These are phyloP conservation scores for Pyrenula aspistea DNA, from an alignment of 495 filamentous ascomycete species.

Conservation along the genomic window DNA sequence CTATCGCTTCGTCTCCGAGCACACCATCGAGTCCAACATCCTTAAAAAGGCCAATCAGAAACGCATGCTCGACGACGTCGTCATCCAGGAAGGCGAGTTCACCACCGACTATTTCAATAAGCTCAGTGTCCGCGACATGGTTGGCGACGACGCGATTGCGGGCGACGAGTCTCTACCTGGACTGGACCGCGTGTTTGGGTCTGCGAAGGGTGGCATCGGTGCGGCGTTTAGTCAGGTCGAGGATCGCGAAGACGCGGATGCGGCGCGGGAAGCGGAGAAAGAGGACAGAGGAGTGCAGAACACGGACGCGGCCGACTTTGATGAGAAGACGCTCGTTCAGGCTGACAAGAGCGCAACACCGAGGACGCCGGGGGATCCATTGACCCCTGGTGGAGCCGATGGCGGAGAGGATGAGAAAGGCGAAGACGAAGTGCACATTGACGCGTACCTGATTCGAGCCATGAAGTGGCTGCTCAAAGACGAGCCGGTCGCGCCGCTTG, in stretches of 20 bases:
- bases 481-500: conserved; percentile 65
- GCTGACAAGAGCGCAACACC: conserved; percentile 21
- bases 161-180: conserved; percentile 56
- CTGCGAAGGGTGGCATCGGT: conserved; percentile 34
- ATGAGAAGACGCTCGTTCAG: conserved; percentile 47
- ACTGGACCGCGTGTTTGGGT: conserved; percentile 75
- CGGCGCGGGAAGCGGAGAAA: conserved; percentile 77
- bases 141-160: conserved; percentile 45
- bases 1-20: conserved; percentile 91
- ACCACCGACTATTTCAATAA: conserved; percentile 96
- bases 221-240: conserved; percentile 74
- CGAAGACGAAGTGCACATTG: conserved; percentile 43
- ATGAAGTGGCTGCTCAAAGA: conserved; percentile 70
- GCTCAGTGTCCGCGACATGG: conserved; percentile 56
- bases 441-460: conserved; percentile 74
- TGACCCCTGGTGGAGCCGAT: background rate
- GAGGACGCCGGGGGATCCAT: conserved; percentile 11
- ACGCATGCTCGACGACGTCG: conserved; percentile 91
- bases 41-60: conserved; percentile 94
- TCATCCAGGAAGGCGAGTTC: conserved; percentile 97
- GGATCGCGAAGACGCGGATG: conserved; percentile 81
- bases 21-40: conserved; percentile 98
- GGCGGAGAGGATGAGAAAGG: conserved; percentile 18
- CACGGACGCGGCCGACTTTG: conserved; percentile 83
- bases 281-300: conserved; percentile 56